phyloP scores from a whole-genome alignment of 1,284 basidiomycete species.

The Trametes versicolor region DNA sequence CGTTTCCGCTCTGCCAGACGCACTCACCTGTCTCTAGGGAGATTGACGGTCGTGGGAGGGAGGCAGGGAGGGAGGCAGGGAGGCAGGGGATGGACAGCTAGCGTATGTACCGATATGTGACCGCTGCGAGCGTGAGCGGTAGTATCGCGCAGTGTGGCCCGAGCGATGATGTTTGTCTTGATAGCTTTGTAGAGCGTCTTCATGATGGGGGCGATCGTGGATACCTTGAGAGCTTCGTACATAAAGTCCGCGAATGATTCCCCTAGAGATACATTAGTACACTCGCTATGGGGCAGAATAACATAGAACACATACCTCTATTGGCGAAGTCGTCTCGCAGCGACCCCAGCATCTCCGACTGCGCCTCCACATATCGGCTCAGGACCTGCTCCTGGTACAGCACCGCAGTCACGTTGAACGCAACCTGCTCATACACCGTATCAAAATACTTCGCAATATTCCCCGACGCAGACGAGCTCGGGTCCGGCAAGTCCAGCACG shows the following conservation, averaged over 20 bases:
- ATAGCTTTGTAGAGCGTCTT: constrained; percentile 80
- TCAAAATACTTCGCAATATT: constrained; percentile 84
- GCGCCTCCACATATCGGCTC: constrained; percentile 82
- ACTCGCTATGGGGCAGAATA: constrained; percentile 9
- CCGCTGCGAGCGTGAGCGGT: no score
- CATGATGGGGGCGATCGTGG: constrained; percentile 80
- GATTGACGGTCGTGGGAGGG: no score
- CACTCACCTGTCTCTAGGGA: no score
- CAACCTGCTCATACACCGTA: constrained; percentile 87
- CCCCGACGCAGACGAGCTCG: constrained; percentile 81
- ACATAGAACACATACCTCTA: constrained; percentile 55
- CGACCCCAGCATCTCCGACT: constrained; percentile 74
- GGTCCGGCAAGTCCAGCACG: constrained; percentile 90
- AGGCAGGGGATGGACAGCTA: no score
- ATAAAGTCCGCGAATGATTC: constrained; percentile 65
- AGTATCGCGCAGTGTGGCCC: no score
- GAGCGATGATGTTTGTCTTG: constrained; percentile 76
- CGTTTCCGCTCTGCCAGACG: no score
- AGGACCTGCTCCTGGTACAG: constrained; percentile 88
- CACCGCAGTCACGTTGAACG: constrained; percentile 89
- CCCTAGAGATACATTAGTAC: constrained; percentile 49
- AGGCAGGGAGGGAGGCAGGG: no score
- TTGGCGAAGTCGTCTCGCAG: constrained; percentile 75
- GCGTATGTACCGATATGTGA: no score
- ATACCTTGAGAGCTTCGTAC: constrained; percentile 66